Base-by-base conservation (phyloP, 768 basidiomycete species). In the Termitomyces sp. region DNA sequence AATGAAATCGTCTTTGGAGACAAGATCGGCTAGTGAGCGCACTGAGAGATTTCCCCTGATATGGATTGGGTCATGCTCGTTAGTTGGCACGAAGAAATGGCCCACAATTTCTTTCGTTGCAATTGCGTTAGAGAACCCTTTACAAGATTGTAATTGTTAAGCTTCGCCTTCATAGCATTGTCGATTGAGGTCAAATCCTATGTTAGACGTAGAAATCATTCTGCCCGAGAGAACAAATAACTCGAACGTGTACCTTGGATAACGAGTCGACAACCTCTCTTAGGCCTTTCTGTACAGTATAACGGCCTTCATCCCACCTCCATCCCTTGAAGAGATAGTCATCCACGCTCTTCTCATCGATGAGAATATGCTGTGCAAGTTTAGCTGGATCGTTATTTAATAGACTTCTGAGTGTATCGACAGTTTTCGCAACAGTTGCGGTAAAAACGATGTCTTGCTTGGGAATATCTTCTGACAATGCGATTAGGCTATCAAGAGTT, bases 131-230 rank as follows among this genome's bases (percentile, higher is more conserved):
- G 76, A 46, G 91, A 87, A 0, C 96, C 96, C 70, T 99, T 99
- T 48, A 93, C 89, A 12, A 96, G 75, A 67, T 94, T 95, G 72
- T 99, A 99, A 67, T 85, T 88, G 64, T 87, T 90, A 40, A 94
- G 73, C 72, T 97, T 98, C 41, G 84, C 77, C 75, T 96, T 96
- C 82, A 97, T 90, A 39, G 90, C 85, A 66, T 89, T 91, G 71
- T 99, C 97, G 60, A 98, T 94, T 21, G 92, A 93, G 23, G 78
- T 78, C 85, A 96, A 92, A 79, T 98, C 97, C 95, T 95, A 66
- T 5, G 19, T 56, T 55, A 53, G 42, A 50, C 50, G 43, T 57
- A 59, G 50, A 28, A 44, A 55, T 37, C 34, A 16, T 52, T 49
- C 52, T 56, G 28, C 54, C 57, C 30, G 17, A 32, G 34, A 6